These are phyloP conservation scores for Coemansia sp. DNA, from an alignment of 192 early-diverging fungal genomes.

Conservation along the genomic window DNA sequence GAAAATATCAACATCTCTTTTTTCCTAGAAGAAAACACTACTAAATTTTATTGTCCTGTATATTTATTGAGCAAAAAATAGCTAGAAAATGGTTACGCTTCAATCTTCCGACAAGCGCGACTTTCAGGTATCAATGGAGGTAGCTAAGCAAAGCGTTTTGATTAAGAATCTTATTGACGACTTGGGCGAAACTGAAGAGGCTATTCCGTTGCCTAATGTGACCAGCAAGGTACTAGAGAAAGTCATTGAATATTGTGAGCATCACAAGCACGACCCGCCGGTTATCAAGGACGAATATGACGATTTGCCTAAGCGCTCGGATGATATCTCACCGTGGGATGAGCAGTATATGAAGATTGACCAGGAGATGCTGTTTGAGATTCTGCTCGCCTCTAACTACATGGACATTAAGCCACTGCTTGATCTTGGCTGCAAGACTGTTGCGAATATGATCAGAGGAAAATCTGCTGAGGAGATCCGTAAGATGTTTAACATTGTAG, in stretches of 20 bases:
- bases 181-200: constrained; percentile 63
- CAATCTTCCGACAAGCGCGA: constrained; percentile 64
- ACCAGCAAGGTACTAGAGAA: constrained; percentile 69
- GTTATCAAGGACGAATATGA: constrained; percentile 55
- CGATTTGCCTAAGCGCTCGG: constrained; percentile 60
- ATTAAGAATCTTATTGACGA: constrained; percentile 84
- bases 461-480: constrained; percentile 93
- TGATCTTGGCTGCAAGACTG: constrained; percentile 96
- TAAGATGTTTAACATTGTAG: constrained; percentile 92
- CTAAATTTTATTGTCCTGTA: background rate
- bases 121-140: constrained; percentile 64
- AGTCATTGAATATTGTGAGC: constrained; percentile 81
- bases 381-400: constrained; percentile 85
- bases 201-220: constrained; percentile 81
- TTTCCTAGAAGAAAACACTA: background rate
- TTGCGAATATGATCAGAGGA: constrained; percentile 97
- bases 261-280: constrained; percentile 72
- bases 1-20: constrained; percentile 3
- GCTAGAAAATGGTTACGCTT: constrained; percentile 50
- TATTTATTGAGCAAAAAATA: background rate
- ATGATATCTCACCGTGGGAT: constrained; percentile 80
- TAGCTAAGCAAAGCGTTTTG: constrained; percentile 71
- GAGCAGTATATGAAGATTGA: constrained; percentile 76
- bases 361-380: constrained; percentile 77
- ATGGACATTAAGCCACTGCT: constrained; percentile 96